phyloP scores from a whole-genome alignment of 2,329 filamentous ascomycete genomes.

The Ampelomyces quisqualis region DNA sequence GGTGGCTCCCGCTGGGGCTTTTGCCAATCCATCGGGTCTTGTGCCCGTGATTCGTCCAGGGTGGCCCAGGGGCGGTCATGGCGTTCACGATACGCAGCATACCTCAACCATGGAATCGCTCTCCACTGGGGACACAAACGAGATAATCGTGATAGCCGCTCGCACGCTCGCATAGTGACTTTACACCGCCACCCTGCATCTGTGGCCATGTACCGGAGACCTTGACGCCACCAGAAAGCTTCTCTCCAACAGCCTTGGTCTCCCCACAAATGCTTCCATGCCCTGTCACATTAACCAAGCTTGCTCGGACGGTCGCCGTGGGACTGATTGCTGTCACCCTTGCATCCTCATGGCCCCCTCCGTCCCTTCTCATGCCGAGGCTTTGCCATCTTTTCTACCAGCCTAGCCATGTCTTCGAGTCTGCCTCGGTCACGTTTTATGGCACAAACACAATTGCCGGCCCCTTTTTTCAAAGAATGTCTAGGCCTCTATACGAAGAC shows the following conservation, averaged over 20 bases:
- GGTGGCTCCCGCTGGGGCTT: conserved; percentile 14
- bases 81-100: conserved; percentile 20
- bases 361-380: no score
- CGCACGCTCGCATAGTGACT: no score
- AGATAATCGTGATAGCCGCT: conserved; percentile 11
- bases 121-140: conserved; percentile 12
- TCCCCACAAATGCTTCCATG: background rate
- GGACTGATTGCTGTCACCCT: background rate
- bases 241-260: background rate
- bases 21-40: background rate
- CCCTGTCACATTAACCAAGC: background rate
- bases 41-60: conserved; percentile 19
- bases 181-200: conserved; percentile 16
- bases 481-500: conserved; percentile 15
- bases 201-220: conserved; percentile 19
- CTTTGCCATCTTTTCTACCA: background rate
- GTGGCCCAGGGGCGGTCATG: conserved; percentile 23
- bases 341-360: background rate
- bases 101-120: conserved; percentile 15
- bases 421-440: background rate
- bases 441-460: background rate
- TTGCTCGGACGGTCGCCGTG: background rate
- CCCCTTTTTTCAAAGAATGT: background rate
- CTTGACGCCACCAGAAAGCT: no score
- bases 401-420: background rate